Evolutionary conservation across 2,329 filamentous ascomycete species (phyloP).

Genomic region (Fusarium musae): DNA sequence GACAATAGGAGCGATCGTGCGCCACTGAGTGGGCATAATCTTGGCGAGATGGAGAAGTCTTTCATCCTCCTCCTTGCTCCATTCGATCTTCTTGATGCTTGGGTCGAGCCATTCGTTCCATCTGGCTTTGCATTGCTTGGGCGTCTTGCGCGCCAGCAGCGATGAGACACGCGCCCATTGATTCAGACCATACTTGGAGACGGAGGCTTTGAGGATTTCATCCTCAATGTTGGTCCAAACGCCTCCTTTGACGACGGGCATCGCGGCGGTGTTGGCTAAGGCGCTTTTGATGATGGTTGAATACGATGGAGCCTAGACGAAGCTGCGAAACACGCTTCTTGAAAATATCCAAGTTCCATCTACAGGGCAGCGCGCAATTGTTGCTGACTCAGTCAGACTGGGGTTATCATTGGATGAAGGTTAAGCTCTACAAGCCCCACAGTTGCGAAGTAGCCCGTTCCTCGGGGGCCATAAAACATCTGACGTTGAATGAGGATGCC

Average conservation of each 20-base stretch:
- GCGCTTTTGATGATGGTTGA: slow-evolving; percentile 29
- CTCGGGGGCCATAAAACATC: neutral
- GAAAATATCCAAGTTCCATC: slow-evolving; percentile 46
- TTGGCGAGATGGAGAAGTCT: slow-evolving; percentile 96
- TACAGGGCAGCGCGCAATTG: slow-evolving; percentile 26
- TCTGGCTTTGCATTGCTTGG: slow-evolving; percentile 98
- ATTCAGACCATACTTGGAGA: slow-evolving; percentile 94
- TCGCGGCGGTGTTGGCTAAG: slow-evolving; percentile 50
- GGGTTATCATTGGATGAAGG: slow-evolving; percentile 23
- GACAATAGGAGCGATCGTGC: slow-evolving; percentile 96
- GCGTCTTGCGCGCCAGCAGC: slow-evolving; percentile 93
- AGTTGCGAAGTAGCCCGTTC: neutral
- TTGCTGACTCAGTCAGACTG: slow-evolving; percentile 37
- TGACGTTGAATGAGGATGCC: neutral
- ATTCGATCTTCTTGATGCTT: slow-evolving; percentile 97
- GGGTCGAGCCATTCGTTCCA: slow-evolving; percentile 99
- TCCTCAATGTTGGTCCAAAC: slow-evolving; percentile 86
- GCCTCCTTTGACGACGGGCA: slow-evolving; percentile 80
- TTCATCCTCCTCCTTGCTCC: slow-evolving; percentile 98
- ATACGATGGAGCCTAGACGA: slow-evolving; percentile 34
- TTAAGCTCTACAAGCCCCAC: neutral
- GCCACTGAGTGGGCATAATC: slow-evolving; percentile 99
- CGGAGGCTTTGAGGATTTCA: slow-evolving; percentile 95
- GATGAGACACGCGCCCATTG: slow-evolving; percentile 99
- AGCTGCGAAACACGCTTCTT: slow-evolving; percentile 41